These are phyloP conservation scores for Aspergillus sp. DNA, from an alignment of 2,329 filamentous ascomycete genomes.

Conservation along the genomic window DNA sequence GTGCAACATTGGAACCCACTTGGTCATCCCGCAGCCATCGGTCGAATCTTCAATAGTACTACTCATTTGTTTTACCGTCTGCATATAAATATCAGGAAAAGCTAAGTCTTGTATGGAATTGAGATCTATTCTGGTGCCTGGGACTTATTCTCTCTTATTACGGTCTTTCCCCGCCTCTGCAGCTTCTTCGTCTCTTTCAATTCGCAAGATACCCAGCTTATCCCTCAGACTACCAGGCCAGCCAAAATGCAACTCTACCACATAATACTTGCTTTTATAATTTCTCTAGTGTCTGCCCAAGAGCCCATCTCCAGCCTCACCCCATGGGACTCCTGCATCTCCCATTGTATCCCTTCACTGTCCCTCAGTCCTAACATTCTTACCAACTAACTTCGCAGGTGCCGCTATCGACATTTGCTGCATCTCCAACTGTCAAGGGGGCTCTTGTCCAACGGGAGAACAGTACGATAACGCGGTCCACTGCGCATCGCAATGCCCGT, in stretches of 20 bases:
- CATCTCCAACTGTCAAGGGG: constrained; percentile 43
- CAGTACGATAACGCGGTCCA: constrained; percentile 45
- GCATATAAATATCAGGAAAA: neutral
- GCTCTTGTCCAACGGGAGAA: constrained; percentile 44
- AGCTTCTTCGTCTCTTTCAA: neutral
- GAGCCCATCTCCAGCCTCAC: constrained; percentile 25
- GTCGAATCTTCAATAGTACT: neutral
- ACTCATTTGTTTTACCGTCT: neutral
- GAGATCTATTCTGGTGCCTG: neutral
- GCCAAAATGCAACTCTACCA: constrained; percentile 36
- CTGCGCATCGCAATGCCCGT: constrained; percentile 46
- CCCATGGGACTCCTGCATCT: constrained; percentile 27
- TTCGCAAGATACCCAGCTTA: neutral
- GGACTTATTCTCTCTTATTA: too few relatives aligned
- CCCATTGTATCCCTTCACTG: constrained; percentile 21
- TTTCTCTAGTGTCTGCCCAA: constrained; percentile 39
- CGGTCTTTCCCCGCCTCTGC: neutral
- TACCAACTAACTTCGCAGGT: constrained; percentile 22
- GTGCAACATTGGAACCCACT: neutral
- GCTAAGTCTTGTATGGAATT: neutral
- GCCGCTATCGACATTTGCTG: constrained; percentile 41
- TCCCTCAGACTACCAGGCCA: neutral
- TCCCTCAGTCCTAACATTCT: neutral
- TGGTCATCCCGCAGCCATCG: neutral
- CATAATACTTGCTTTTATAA: constrained; percentile 38